A percentile compares a stretch with the other conserved stretches of the same genome.
These are phyloP conservation scores for Erodium texanum DNA, from an alignment of 441 rosid genomes.

Conservation along the genomic window DNA sequence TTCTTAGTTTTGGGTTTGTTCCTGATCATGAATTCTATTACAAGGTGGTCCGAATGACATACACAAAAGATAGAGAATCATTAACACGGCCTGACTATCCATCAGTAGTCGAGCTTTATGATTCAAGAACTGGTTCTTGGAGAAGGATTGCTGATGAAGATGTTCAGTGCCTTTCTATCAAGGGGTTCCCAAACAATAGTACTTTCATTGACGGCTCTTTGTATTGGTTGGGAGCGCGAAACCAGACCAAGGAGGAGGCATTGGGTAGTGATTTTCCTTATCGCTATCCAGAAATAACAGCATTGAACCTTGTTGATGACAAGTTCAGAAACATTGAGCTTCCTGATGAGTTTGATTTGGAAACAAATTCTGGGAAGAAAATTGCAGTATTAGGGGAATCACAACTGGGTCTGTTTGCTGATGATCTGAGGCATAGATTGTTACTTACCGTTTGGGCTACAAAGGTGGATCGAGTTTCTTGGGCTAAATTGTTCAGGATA, in stretches of 20 bases:
- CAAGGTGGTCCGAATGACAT: slow-evolving; percentile 3
- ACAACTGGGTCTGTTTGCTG: neutral
- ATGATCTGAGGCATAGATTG: neutral
- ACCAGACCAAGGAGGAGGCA: neutral
- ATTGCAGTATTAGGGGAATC: slow-evolving; percentile 2
- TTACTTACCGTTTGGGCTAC: neutral
- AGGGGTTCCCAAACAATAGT: neutral
- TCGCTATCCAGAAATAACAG: neutral
- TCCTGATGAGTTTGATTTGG: neutral
- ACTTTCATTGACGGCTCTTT: neutral
- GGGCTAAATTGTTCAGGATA: neutral
- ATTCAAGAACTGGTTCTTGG: neutral
- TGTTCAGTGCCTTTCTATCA: neutral
- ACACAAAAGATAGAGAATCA: neutral
- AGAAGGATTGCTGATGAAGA: neutral
- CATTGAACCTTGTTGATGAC: neutral
- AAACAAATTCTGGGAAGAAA: neutral
- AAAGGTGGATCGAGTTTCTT: neutral
- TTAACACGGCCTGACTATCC: neutral
- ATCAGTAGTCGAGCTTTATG: neutral
- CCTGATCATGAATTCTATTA: neutral
- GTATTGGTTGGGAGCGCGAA: neutral
- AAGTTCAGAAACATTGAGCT: neutral
- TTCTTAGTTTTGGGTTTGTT: neutral
- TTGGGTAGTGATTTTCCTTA: neutral